Conservation (phyloP, 2,329 filamentous ascomycete genomes). For the Xylariales sp. region DNA sequence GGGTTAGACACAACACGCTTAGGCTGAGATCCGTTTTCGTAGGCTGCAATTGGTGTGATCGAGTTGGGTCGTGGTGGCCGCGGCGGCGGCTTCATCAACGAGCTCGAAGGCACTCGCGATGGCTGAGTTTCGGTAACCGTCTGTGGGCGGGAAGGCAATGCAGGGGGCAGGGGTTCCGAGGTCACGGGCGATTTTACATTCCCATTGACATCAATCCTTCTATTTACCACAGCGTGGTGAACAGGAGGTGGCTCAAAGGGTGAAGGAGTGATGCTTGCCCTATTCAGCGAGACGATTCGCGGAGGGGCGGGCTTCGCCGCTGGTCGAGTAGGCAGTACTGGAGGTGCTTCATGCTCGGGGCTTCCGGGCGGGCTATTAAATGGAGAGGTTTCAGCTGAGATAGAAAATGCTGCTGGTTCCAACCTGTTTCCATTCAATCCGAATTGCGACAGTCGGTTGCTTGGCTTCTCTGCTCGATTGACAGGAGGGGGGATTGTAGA, state of each 20-base stretch:
- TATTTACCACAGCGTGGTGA: constrained; percentile 42
- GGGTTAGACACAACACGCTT: constrained; percentile 44
- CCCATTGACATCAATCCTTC: constrained; percentile 38
- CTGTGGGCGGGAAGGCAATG: constrained; percentile 45
- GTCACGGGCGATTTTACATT: constrained; percentile 33
- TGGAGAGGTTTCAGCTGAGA: constrained; percentile 59
- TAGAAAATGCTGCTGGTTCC: constrained; percentile 26
- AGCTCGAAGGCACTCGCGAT: constrained; percentile 19
- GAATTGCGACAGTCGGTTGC: constrained; percentile 46
- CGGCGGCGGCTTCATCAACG: constrained; percentile 34
- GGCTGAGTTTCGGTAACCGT: constrained; percentile 26
- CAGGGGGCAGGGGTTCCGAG: constrained; percentile 44
- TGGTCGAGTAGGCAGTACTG: constrained; percentile 44
- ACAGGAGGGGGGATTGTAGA: constrained; percentile 64
- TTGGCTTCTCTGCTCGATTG: constrained; percentile 77
- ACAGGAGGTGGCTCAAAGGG: constrained; percentile 48
- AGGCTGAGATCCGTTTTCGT: constrained; percentile 19
- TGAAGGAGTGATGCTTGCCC: constrained; percentile 26
- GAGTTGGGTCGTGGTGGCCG: constrained; percentile 35
- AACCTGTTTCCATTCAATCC: constrained; percentile 19
- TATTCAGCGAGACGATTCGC: constrained; percentile 16
- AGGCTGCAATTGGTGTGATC: constrained; percentile 12
- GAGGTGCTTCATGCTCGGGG: constrained; percentile 46
- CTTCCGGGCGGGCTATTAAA: constrained; percentile 84
- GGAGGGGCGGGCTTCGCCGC: constrained; percentile 32